Percentiles rank a stretch among this genome's conserved stretches.
These are phyloP conservation scores for Aspergillus ibericus DNA, from an alignment of 2,329 filamentous ascomycete species.

Conservation along the genomic window DNA sequence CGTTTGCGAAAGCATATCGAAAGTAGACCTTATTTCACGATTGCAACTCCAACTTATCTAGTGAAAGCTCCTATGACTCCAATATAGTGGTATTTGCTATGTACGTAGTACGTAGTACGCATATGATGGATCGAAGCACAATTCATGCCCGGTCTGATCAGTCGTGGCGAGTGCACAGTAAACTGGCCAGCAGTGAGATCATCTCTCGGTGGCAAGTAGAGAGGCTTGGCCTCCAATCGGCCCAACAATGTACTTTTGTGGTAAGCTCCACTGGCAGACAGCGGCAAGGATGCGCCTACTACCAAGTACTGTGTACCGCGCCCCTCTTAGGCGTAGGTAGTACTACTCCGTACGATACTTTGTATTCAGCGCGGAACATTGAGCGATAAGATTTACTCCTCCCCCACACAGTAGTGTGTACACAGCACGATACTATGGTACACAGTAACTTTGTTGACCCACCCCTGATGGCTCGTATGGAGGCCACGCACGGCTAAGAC, in stretches of 20 bases:
- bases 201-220: neutral
- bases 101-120: neutral
- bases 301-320: neutral
- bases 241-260: neutral
- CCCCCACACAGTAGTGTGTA: too few relatives aligned
- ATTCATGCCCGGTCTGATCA: neutral
- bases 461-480: too few relatives aligned
- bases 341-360: neutral
- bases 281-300: neutral
- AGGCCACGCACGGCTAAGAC: too few relatives aligned
- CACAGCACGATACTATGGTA: too few relatives aligned
- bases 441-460: too few relatives aligned
- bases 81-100: neutral
- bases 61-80: neutral
- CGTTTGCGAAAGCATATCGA: neutral
- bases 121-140: neutral
- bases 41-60: neutral
- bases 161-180: neutral
- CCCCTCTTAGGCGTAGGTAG: neutral
- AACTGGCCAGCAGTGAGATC: neutral
- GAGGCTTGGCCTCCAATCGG: neutral
- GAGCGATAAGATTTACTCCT: too few relatives aligned
- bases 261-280: neutral
- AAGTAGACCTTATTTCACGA: neutral
- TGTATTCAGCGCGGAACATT: too few relatives aligned